Base-by-base conservation (phyloP, 1,284 basidiomycete genomes). In the Papiliotrema fonsecae region DNA sequence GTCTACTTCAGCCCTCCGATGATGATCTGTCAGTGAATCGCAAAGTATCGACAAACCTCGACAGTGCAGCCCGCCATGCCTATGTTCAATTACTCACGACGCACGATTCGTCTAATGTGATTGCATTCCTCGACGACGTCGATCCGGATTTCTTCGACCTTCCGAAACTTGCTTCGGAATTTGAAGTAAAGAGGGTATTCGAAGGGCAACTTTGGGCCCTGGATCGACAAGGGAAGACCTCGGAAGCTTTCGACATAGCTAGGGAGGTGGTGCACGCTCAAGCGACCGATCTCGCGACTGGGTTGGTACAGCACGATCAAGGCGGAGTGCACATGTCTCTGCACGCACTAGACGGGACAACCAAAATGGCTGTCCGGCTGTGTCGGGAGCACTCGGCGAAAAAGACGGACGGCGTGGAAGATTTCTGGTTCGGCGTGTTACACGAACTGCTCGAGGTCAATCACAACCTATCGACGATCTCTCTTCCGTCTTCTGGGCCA, bases 361-460 rank as follows among this genome's bases (percentile, higher is more conserved):
- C 80, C n/a, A 73, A 75, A 27, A 79, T 80, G 49, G 84, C 83
- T 16, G 78, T 85, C 4, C 67, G 77, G 1, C 77, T 90, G 31
- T 92, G 88, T 63, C 67, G 83, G 31, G 79, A 82, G 53, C 82
- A 80, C 51, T 87, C 87, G 3, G 73, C 71, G 70, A 41, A 50
- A 25, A 32, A 42, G 38, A 42, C 21, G 13, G 41, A 37, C 21
- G 43, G 42, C 71, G 72, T 82, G 11, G 78, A 83, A 2, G 88
- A 96, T 58, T 81, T 92, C 58, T 97, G 93, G 93, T 92, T 89
- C 68, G 81, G 82, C 52, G 76, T 96, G 0, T 78, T 97, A 27
- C 83, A 82, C 57, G 84, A 85, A 53, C 84, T 93, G 61, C 85
- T 94, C 47, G 81, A 83, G 48, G 81, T 82, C 37, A 84, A 92